Conservation (phyloP, 1,139 yeast genomes). For the Nematodospora anomalae region DNA sequence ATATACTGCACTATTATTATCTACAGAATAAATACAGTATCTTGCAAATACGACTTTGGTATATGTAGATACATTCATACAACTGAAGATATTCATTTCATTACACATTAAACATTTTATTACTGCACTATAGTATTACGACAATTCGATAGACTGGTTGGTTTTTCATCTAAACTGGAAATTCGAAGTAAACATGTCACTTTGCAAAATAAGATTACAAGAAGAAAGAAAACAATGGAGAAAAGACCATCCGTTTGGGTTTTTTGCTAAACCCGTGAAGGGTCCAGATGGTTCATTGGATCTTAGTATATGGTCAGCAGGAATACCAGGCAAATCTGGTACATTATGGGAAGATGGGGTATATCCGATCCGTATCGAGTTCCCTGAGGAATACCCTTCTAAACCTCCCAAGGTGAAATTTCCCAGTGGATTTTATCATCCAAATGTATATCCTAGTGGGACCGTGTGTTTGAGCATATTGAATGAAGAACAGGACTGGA, state of each 20-base stretch:
- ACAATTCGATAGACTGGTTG: too few relatives aligned
- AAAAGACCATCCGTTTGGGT: slow-evolving; percentile 97
- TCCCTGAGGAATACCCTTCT: slow-evolving; percentile 92
- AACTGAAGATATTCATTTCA: too few relatives aligned
- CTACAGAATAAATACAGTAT: too few relatives aligned
- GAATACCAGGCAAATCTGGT: slow-evolving; percentile 87
- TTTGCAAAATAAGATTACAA: slow-evolving; percentile 78
- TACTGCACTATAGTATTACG: too few relatives aligned
- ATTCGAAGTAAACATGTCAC: slow-evolving; percentile 45
- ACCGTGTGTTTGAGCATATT: slow-evolving; percentile 89
- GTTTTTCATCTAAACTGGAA: too few relatives aligned
- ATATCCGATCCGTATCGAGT: slow-evolving; percentile 79
- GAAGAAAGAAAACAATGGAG: slow-evolving; percentile 97
- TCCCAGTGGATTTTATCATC: slow-evolving; percentile 89
- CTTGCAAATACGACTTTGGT: too few relatives aligned
- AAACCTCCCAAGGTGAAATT: slow-evolving; percentile 94
- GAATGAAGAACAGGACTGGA: slow-evolving; percentile 97
- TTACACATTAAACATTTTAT: too few relatives aligned
- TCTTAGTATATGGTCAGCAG: slow-evolving; percentile 87
- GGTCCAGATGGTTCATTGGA: slow-evolving; percentile 78
- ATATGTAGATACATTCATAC: too few relatives aligned
- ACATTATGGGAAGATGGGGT: slow-evolving; percentile 90
- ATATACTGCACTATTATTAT: too few relatives aligned
- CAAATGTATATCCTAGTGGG: slow-evolving; percentile 96
- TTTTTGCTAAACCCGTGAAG: slow-evolving; percentile 86